phyloP scores from a whole-genome alignment of 2,329 filamentous ascomycete genomes.

The Penicillium sp. region DNA sequence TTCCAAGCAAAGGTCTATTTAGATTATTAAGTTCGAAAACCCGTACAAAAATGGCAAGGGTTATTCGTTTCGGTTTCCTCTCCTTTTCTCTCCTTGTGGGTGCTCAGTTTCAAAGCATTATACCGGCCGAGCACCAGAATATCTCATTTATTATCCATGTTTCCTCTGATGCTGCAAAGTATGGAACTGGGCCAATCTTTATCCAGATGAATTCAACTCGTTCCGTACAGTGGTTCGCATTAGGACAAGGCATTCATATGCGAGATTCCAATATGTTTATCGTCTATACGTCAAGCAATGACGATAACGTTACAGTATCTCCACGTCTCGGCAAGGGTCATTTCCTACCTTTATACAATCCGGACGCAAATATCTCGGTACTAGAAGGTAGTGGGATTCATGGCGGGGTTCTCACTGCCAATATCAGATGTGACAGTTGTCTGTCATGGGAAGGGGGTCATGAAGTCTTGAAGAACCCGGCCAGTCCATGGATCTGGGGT shows the following conservation, averaged over 20 bases:
- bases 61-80: not conserved
- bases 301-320: constrained; percentile 62
- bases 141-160: constrained; percentile 57
- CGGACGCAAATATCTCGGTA: constrained; percentile 54
- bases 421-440: constrained; percentile 45
- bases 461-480: not conserved
- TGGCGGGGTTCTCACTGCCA: constrained; percentile 61
- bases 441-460: not conserved
- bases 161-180: constrained; percentile 55
- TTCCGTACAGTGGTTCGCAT: constrained; percentile 57
- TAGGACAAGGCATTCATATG: constrained; percentile 62
- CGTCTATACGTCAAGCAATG: constrained; percentile 52
- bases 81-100: not conserved
- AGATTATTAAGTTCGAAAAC: too few relatives aligned
- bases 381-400: constrained; percentile 63
- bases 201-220: constrained; percentile 61
- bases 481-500: constrained; percentile 12
- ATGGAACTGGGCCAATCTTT: constrained; percentile 60
- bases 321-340: constrained; percentile 57
- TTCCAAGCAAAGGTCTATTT: too few relatives aligned
- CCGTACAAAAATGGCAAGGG: not conserved
- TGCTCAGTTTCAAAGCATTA: constrained; percentile 19
- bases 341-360: constrained; percentile 53
- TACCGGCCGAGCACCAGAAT: constrained; percentile 11
- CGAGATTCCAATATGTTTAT: constrained; percentile 62